Evolutionary conservation across 768 basidiomycete genomes (phyloP).

Genomic region (Kwoniella botswanensis): DNA sequence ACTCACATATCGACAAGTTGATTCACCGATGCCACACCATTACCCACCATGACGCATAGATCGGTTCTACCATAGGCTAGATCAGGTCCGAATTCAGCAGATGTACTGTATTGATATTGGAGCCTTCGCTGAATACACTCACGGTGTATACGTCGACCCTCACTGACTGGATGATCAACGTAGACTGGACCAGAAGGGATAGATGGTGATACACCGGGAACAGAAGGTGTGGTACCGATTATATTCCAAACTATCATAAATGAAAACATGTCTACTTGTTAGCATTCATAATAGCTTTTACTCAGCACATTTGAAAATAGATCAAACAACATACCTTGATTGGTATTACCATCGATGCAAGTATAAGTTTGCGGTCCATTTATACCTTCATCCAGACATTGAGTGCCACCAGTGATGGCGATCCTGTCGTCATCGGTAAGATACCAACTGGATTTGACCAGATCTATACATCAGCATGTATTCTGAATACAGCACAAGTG

Average conservation of each 20-base stretch:
- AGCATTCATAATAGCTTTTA: too few species aligned
- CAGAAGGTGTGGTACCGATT: neutral
- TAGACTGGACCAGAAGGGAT: conserved; percentile 3
- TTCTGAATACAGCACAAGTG: conserved; percentile 11
- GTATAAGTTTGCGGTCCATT: conserved; percentile 48
- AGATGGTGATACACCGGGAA: neutral
- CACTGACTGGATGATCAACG: neutral
- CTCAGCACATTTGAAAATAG: too few species aligned
- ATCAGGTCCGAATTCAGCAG: too few species aligned
- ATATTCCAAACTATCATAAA: neutral
- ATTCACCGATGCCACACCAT: conserved; percentile 6
- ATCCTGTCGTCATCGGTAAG: conserved; percentile 31
- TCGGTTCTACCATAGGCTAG: conserved; percentile 4
- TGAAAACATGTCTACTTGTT: too few species aligned
- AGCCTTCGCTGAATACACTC: neutral
- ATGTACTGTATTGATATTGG: too few species aligned
- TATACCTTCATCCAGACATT: conserved; percentile 38
- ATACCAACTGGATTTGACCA: conserved; percentile 17
- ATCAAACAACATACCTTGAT: conserved; percentile 43
- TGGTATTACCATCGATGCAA: conserved; percentile 53
- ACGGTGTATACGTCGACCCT: conserved; percentile 9
- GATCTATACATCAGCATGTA: neutral
- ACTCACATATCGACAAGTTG: conserved; percentile 8
- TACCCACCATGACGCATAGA: conserved; percentile 9
- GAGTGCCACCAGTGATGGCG: conserved; percentile 37